phyloP scores from a whole-genome alignment of 2,329 filamentous ascomycete species.

The Pezicula neosporulosa region DNA sequence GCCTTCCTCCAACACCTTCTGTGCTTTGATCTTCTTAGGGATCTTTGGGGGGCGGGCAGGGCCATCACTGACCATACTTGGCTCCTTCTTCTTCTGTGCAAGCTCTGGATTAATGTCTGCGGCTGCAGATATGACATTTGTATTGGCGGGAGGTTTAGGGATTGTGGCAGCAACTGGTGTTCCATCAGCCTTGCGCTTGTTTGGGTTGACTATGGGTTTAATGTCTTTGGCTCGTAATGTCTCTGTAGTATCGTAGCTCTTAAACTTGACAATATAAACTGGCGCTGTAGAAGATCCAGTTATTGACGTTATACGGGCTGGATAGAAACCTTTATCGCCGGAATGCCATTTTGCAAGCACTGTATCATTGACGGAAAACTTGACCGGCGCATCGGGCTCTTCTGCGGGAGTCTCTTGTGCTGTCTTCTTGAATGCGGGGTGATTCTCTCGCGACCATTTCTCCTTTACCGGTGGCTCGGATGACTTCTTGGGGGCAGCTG shows the following conservation, averaged over 20 bases:
- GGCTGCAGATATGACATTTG: conserved; percentile 32
- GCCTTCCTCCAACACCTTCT: conserved; percentile 83
- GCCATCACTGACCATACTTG: conserved; percentile 59
- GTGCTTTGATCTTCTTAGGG: conserved; percentile 86
- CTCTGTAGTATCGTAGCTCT: conserved; percentile 82
- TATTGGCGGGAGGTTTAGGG: conserved; percentile 35
- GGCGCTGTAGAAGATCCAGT: conserved; percentile 89
- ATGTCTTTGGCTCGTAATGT: conserved; percentile 81
- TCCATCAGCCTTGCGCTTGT: conserved; percentile 84
- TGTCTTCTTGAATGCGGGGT: conserved; percentile 69
- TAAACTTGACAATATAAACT: conserved; percentile 94
- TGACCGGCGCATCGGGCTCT: conserved; percentile 45
- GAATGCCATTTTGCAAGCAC: conserved; percentile 89
- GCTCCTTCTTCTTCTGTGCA: conserved; percentile 60
- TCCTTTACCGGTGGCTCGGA: conserved; percentile 54
- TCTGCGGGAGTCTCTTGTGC: conserved; percentile 45
- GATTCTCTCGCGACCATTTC: conserved; percentile 79
- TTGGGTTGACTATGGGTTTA: conserved; percentile 68
- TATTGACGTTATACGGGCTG: conserved; percentile 87
- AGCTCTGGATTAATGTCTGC: conserved; percentile 60
- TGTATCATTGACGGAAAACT: conserved; percentile 83
- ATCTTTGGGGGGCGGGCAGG: conserved; percentile 61
- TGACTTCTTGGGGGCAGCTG: conserved; percentile 34
- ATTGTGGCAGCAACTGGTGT: conserved; percentile 48
- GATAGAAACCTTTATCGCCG: conserved; percentile 87